Base-by-base conservation (phyloP, 2,329 filamentous ascomycete species). In the Rutstroemia sydowiana region DNA sequence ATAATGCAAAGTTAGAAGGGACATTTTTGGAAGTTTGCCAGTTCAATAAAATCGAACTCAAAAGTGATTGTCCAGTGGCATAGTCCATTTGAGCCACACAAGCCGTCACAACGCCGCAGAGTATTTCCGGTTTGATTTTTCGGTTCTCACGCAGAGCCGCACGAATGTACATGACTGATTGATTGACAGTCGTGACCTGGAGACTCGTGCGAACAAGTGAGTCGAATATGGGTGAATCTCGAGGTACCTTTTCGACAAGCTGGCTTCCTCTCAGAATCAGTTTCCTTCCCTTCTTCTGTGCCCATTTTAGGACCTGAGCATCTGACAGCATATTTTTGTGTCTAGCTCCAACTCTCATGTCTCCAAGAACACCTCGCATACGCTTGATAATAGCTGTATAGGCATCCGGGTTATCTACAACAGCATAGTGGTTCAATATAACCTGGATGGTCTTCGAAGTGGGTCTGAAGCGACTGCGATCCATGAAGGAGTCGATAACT, bases 401-500 rank as follows among this genome's bases (percentile, higher is more conserved):
- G 7, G 60, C 64, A 13, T 49, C 39, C 10, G 16, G 18, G 46
- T 67, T 58, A 26, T 52, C 53, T 45, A 55, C 59, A 11, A 43
- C 48, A 5, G 54, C 58, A 44, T 65, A 66, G 51, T 66, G 59
- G 37, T 64, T 56, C n/a, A 68, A 52, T 21, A 67, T 59, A 8
- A 65, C 58, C 10, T 54, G 55, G 16, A 61, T 48, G 5, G 60
- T 63, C 31, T 42, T 56, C 21, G 56, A 48, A 36, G 52, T 64
- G 5, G 64, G 61, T 41, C 47, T 59, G 34, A 65, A 56, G 31
- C 45, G 54, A 37, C 56, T 75, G 9, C 68, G 59, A 37, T 71
- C 57, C 39, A 78, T 66, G 48, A 79, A 76, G 0, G 73, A 75
- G 45, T 77, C 66, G 18, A 80, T 70, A 30, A 84, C 71, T n/a